Evolutionary conservation across 2,329 filamentous ascomycete species (phyloP).

Genomic region (Paecilomyces niveus): DNA sequence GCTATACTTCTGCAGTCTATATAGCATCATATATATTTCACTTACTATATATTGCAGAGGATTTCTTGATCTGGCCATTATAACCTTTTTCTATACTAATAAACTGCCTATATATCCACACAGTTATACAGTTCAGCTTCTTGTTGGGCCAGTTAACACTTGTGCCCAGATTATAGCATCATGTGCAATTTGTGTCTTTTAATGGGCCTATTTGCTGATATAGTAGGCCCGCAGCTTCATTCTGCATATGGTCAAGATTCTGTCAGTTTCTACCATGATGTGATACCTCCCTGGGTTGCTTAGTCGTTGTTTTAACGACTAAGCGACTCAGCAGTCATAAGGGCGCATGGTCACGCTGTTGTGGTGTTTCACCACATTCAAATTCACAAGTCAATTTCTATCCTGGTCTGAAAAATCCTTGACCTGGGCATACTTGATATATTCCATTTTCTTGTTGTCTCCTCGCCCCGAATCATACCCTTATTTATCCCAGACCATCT

Average conservation of each 20-base stretch:
- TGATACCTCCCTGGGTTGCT: background rate
- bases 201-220: background rate
- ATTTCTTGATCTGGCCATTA: no score
- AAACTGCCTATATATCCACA: background rate
- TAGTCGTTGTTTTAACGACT: background rate
- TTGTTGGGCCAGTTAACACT: background rate
- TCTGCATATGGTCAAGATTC: no score
- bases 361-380: background rate
- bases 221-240: no score
- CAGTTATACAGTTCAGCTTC: background rate
- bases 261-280: no score
- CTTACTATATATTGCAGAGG: background rate
- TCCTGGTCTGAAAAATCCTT: background rate
- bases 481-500: background rate
- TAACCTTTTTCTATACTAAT: no score
- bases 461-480: background rate
- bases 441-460: no score
- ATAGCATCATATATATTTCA: background rate
- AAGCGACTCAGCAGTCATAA: background rate
- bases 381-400: background rate
- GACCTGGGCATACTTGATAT: no score
- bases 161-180: background rate
- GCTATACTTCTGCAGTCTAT: background rate
- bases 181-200: background rate
- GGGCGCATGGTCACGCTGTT: background rate